Conservation (phyloP, 495 filamentous ascomycete genomes). For the Penicillium canescens region DNA sequence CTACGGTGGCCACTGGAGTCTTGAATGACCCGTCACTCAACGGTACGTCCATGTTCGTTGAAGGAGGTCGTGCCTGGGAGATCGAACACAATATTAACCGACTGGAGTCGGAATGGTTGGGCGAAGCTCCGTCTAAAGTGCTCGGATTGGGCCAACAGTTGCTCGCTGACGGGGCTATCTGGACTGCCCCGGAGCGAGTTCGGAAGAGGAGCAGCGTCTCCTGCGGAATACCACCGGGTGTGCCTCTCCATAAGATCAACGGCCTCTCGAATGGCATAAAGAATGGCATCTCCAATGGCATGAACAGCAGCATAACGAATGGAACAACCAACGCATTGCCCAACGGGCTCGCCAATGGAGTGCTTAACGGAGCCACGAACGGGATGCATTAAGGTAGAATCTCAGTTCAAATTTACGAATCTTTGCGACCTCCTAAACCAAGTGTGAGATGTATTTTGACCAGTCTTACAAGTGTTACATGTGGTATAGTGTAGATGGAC, state of each 20-base stretch:
- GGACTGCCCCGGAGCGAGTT: conserved; percentile 16
- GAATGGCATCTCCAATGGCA: not conserved
- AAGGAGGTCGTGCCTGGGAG: conserved; percentile 50
- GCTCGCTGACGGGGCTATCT: conserved; percentile 31
- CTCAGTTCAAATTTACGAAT: too few species aligned
- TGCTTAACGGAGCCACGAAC: conserved; percentile 4
- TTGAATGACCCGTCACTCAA: conserved; percentile 37
- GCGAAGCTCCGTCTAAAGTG: conserved; percentile 35
- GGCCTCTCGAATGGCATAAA: conserved; percentile 10
- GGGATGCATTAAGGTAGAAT: too few species aligned
- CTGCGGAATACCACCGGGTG: conserved; percentile 22
- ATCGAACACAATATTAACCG: conserved; percentile 47
- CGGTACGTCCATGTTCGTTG: conserved; percentile 48
- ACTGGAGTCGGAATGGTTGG: conserved; percentile 45
- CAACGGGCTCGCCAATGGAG: conserved; percentile 14
- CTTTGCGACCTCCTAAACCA: too few species aligned
- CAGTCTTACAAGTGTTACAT: too few species aligned
- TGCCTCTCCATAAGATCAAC: conserved; percentile 19
- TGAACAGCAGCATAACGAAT: conserved; percentile 8
- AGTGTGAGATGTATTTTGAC: too few species aligned
- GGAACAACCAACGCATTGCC: conserved; percentile 19
- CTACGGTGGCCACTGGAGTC: conserved; percentile 41
- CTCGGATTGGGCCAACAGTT: conserved; percentile 40
- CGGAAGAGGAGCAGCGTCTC: conserved; percentile 24
- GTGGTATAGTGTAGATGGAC: too few species aligned